phyloP scores from a whole-genome alignment of 257 asterid species.

The Solanum chiquidenum region DNA sequence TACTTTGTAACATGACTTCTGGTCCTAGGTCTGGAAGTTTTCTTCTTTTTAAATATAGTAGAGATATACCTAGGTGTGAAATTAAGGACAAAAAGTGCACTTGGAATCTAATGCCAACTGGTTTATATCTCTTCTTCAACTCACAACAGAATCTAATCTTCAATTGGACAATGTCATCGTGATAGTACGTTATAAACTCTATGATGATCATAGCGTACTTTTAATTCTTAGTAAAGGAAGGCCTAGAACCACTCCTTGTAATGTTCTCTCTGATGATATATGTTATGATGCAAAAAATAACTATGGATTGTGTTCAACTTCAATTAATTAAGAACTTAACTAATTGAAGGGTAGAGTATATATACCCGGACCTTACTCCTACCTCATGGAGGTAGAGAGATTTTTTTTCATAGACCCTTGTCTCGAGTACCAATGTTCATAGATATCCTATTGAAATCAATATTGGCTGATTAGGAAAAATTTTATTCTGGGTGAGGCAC shows the following conservation, averaged over 20 bases:
- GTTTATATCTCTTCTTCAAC: neutral
- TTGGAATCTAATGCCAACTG: neutral
- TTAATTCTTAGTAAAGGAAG: neutral
- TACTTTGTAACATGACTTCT: neutral
- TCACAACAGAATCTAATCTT: neutral
- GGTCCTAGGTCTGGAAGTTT: neutral
- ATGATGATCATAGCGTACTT: neutral
- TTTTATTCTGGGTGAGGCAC: too few relatives aligned
- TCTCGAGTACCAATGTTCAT: neutral
- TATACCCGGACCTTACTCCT: neutral
- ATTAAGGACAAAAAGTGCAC: neutral
- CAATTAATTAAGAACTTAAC: neutral
- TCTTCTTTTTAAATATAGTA: neutral
- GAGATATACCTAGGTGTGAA: neutral
- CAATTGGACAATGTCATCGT: neutral
- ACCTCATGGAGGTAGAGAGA: neutral
- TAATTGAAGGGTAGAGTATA: neutral
- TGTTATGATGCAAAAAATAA: neutral
- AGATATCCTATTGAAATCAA: neutral
- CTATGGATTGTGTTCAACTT: neutral
- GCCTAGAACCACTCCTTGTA: neutral
- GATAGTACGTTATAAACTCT: neutral
- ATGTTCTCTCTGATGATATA: neutral
- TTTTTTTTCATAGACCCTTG: too few relatives aligned
- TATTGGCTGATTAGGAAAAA: neutral